Base-by-base conservation (phyloP, 441 rosid species). In the Erodium moschatum region DNA sequence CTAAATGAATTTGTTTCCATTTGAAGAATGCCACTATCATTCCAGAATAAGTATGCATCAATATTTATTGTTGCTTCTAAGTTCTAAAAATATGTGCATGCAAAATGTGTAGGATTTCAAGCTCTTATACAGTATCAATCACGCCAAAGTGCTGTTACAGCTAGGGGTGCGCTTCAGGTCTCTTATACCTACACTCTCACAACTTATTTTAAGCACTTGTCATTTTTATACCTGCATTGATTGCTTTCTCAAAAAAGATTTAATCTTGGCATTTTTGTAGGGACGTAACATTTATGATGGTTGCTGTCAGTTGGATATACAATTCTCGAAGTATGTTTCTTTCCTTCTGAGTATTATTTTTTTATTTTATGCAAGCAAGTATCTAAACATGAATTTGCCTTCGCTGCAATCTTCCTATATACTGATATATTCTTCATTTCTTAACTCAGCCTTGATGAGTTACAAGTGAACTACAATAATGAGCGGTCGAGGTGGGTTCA, bases 261-360 rank as follows among this genome's bases (percentile, higher is more conserved):
- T 69, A 63, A 66, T 27, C 66, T 56, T 77, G 58, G 24, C 58
- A 35, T 70, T 73, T 24, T 72, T 69, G 15, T 73, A 91, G 99
- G 99, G 97, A 38, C 97, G 97, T 44, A 94, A 94, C 79, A 94
- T 94, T 67, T 94, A 94, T 74, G 99, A 94, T 69, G 96, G 99
- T 29, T 91, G 99, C 83, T 94, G 97, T 75, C 97, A 94, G 83
- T 84, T 94, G 83, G 99, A 94, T 80, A 91, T 94, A 81, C 99
- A 94, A 75, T 94, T 79, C 80, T 94, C 99, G 52, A 94, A 91
- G 99, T 94, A 86, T 15, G 89, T 74, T 42, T 35, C 38, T 18
- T 27, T 67, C 66, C 7, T 56, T 74, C 9, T 0, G 42, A 38
- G 42, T 7, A 38, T 33, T 33, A 1, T 1, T 33, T 33, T 3